Evolutionary conservation across 345 rosid species (phyloP).

Genomic region (Citrus unshiu): DNA sequence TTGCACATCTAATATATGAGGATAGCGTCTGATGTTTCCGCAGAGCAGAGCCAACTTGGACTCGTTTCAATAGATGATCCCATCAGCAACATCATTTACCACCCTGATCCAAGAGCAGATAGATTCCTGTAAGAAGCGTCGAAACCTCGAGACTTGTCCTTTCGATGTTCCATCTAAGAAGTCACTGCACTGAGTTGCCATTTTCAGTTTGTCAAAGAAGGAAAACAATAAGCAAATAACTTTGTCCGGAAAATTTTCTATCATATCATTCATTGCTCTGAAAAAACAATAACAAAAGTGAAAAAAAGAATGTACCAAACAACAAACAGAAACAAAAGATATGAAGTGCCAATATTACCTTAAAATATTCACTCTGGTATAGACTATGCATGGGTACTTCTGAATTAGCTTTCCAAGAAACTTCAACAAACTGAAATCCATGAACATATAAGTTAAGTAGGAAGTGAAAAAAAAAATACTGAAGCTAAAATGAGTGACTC

Average conservation of each 20-base stretch:
- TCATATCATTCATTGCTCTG: constrained; percentile 69
- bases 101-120: constrained; percentile 20
- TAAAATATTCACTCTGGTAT: constrained; percentile 8
- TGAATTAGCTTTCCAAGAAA: constrained; percentile 53
- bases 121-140: constrained; percentile 14
- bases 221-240: constrained; percentile 49
- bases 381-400: constrained; percentile 40
- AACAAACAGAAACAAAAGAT: neutral
- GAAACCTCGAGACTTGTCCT: constrained; percentile 22
- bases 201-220: constrained; percentile 57
- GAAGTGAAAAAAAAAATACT: neutral
- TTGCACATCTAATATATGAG: constrained; percentile 27
- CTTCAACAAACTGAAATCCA: constrained; percentile 61
- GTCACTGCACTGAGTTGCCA: constrained; percentile 21
- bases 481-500: neutral
- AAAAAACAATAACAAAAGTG: constrained; percentile 28
- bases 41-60: constrained; percentile 53
- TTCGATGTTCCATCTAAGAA: too few relatives aligned
- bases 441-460: constrained; percentile 11
- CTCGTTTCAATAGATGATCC: constrained; percentile 28
- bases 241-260: constrained; percentile 54
- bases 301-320: constrained; percentile 8
- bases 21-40: constrained; percentile 67
- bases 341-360: constrained; percentile 39
- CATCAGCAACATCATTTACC: constrained; percentile 28